phyloP scores from a whole-genome alignment of 1,284 basidiomycete genomes.

The Pseudozyma hubeiensis region DNA sequence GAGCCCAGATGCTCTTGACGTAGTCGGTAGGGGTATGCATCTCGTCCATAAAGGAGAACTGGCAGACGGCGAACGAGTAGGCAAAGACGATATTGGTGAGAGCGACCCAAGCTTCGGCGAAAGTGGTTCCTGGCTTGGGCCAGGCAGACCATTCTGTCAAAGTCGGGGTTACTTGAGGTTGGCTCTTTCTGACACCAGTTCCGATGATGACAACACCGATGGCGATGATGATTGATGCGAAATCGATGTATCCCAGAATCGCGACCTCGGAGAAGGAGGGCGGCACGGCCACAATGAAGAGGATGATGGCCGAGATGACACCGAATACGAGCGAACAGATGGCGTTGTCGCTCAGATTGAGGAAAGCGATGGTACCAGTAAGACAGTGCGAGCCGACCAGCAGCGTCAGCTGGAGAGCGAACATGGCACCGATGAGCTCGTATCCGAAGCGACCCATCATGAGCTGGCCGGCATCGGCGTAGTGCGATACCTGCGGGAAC shows the following conservation, averaged over 20 bases:
- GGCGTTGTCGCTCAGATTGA: constrained; percentile 49
- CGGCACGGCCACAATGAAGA: constrained; percentile 58
- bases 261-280: constrained; percentile 60
- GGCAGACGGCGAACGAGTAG: constrained; percentile 63
- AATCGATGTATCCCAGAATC: constrained; percentile 63
- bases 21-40: constrained; percentile 60
- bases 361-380: constrained; percentile 59
- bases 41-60: constrained; percentile 62
- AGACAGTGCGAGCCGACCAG: constrained; percentile 59
- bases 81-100: constrained; percentile 63
- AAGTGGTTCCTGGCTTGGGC: constrained; percentile 51
- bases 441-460: constrained; percentile 56
- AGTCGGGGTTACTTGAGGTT: constrained; percentile 24
- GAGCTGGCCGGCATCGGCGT: constrained; percentile 53
- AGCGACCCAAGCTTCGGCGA: constrained; percentile 50
- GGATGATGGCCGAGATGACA: constrained; percentile 58
- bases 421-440: constrained; percentile 54
- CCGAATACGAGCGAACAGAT: constrained; percentile 59
- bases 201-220: constrained; percentile 60
- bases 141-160: constrained; percentile 53
- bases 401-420: constrained; percentile 53
- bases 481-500: constrained; percentile 54
- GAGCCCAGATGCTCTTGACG: constrained; percentile 54
- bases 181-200: constrained; percentile 44
- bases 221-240: constrained; percentile 57